Percentiles rank a stretch among this genome's conserved stretches.
Conservation (phyloP, 768 basidiomycete species). For the Leccinum uliginosum region DNA sequence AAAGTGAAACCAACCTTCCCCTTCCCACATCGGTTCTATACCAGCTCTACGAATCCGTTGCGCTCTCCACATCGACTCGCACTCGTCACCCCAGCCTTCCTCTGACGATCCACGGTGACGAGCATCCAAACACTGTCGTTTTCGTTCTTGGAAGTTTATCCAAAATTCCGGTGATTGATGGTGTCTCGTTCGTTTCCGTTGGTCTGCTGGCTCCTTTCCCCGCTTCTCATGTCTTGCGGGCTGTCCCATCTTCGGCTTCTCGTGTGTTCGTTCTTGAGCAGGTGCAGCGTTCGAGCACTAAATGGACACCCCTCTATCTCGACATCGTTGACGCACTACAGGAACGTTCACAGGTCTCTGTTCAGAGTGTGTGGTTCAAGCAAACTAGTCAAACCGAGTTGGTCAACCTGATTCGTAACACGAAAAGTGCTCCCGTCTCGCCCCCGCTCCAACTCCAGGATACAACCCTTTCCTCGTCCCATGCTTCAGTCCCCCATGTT, state of each 20-base stretch:
- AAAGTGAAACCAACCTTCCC: constrained; percentile 32
- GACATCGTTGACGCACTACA: constrained; percentile 76
- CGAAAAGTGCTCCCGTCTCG: constrained; percentile 34
- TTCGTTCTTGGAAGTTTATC: constrained; percentile 60
- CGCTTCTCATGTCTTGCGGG: constrained; percentile 47
- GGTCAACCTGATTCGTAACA: constrained; percentile 46
- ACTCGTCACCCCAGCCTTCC: constrained; percentile 60
- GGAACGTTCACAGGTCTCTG: constrained; percentile 45
- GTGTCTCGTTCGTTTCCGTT: constrained; percentile 60
- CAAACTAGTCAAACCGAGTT: constrained; percentile 42
- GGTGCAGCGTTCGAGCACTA: constrained; percentile 66
- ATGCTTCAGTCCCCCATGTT: constrained; percentile 47
- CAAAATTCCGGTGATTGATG: constrained; percentile 44
- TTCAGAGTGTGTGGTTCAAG: constrained; percentile 62
- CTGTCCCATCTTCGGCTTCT: constrained; percentile 57
- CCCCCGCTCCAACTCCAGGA: constrained; percentile 49
- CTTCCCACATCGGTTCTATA: constrained; percentile 31
- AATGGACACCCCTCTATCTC: constrained; percentile 85
- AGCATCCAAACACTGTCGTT: constrained; percentile 61
- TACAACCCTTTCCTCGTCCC: constrained; percentile 25
- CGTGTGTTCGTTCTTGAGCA: constrained; percentile 84
- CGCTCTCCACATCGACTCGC: constrained; percentile 58
- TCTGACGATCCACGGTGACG: constrained; percentile 45
- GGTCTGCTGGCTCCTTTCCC: constrained; percentile 68
- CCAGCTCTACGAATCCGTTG: constrained; percentile 64